Base-by-base conservation (phyloP, 2,329 filamentous ascomycete genomes). In the Clarireedia hainanense region DNA sequence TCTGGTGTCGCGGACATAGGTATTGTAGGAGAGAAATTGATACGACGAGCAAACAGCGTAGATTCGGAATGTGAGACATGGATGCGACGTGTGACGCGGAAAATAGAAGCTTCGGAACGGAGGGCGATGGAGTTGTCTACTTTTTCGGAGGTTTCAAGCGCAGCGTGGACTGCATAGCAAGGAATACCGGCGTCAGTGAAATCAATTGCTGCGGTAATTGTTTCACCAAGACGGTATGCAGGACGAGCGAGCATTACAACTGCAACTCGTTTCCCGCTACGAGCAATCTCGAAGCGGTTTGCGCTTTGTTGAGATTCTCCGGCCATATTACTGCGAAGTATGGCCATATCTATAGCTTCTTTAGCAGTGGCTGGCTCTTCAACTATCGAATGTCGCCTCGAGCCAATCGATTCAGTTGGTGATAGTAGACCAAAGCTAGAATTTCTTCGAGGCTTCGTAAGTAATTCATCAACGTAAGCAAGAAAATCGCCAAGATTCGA, bases 261-360 rank as follows among this genome's bases (percentile, higher is more conserved):
- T 2, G 89, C 92, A 12, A 99, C 91, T n/a, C 85, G 85, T 55
- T 85, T 85, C n/a, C 91, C 91, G 66, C 91, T 91, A 14, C 92
- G 87, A 12, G 92, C 86, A 68, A 99, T 97, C 68, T 96, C 91
- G 69, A 97, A 99, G 40, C 91, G 85, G 66, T 96, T 96, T n/a
- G 86, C 82, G 67, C 88, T 91, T 64, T 90, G 86, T 37, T 85
- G 84, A n/a, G 82, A 80, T 46, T 82, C 78, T 2, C 76, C 76
- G 0, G 83, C 79, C 62, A 85, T 74, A 63, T 90, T 90, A 67
- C 89, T 91, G 61, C 89, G 85, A 52, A 96, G 77, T 57, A 97
- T 96, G 12, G 94, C 88, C 58, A 95, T 79, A 67, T 96, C 89
- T 65, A 99, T 96, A 20, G 89, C 85, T 65, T 96, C 91, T 67